These are phyloP conservation scores for Mimosa pudica DNA, from an alignment of 306 rosid genomes.

Conservation along the genomic window DNA sequence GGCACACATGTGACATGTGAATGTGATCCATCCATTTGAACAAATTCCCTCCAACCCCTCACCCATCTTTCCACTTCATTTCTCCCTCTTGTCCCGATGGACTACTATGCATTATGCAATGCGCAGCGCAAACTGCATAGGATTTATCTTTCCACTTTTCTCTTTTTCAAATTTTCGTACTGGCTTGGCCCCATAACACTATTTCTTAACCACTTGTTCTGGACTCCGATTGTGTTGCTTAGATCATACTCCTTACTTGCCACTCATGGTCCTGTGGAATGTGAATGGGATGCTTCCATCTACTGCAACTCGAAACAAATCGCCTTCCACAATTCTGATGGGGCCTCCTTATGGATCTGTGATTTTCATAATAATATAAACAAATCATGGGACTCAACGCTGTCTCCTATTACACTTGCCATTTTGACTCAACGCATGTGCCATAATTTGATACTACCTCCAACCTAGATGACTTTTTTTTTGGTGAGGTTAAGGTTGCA, in stretches of 20 bases:
- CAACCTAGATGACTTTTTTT: no score
- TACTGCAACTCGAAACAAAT: no score
- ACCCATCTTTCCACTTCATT: no score
- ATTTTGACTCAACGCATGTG: not conserved
- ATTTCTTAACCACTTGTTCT: no score
- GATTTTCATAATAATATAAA: not conserved
- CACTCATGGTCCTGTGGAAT: no score
- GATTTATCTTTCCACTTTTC: not conserved
- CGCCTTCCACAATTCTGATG: not conserved
- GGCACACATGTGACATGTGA: constrained; percentile 33
- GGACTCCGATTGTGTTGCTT: no score
- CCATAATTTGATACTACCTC: no score
- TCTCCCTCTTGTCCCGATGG: not conserved
- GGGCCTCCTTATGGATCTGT: not conserved
- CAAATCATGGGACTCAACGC: not conserved
- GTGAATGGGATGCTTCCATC: not conserved
- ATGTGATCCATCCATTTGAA: not conserved
- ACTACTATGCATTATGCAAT: not conserved
- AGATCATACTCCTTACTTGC: no score
- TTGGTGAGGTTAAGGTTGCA: no score
- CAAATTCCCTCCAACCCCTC: not conserved
- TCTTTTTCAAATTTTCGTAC: not conserved
- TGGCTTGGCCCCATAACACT: no score
- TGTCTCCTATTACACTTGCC: not conserved
- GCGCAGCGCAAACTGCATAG: not conserved